Evolutionary conservation across 371 early-diverging fungal genomes (phyloP).

Genomic region (Saksenaea vasiformis): DNA sequence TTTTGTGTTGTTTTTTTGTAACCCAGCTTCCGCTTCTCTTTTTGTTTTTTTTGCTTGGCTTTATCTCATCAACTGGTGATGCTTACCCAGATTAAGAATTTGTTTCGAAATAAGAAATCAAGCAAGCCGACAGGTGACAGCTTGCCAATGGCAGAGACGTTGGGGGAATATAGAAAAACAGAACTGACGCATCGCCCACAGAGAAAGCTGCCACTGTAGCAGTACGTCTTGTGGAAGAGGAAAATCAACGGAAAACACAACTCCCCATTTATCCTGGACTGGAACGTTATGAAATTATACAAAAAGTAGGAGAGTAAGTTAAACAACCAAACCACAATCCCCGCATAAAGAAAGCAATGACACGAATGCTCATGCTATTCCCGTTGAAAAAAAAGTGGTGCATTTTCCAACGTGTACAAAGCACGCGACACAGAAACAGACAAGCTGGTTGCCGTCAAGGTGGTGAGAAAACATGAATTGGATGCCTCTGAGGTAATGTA

Average conservation of each 20-base stretch:
- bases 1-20: no score
- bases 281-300: conserved; percentile 59
- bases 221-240: conserved; percentile 34
- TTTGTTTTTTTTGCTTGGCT: not conserved
- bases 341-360: not conserved
- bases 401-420: conserved; percentile 82
- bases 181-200: not conserved
- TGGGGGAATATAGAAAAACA: no score
- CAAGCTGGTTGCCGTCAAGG: conserved; percentile 80
- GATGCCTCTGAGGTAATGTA: conserved; percentile 56
- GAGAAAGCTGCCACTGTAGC: conserved; percentile 18
- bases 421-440: conserved; percentile 62
- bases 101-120: conserved; percentile 14
- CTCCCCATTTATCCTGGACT: conserved; percentile 58
- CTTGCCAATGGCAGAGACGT: not conserved
- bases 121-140: not conserved
- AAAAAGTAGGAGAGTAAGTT: conserved; percentile 75
- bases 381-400: conserved; percentile 56
- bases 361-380: not conserved
- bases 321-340: not conserved
- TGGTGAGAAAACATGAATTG: conserved; percentile 68
- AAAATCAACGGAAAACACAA: conserved; percentile 33
- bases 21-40: not conserved
- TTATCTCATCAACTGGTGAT: not conserved
- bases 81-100: conserved; percentile 19